Conservation (phyloP, 2,329 filamentous ascomycete genomes). For the Colletotrichum truncatum region DNA sequence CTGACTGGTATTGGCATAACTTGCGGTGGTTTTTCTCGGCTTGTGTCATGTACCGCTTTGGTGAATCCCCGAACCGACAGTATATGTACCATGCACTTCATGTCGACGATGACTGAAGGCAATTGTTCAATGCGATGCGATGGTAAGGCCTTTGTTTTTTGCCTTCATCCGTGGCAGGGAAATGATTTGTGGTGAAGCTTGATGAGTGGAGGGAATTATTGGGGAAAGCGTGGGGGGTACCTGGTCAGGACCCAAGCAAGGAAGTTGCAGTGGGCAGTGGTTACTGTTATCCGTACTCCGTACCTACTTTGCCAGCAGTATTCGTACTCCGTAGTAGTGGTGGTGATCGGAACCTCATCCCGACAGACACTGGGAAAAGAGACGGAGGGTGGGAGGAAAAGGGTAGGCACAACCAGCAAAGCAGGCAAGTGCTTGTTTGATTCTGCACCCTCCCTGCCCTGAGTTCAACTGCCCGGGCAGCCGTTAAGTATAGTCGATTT, state of each 20-base stretch:
- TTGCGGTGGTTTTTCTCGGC: not conserved
- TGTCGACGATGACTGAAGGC: not conserved
- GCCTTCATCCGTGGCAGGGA: constrained; percentile 20
- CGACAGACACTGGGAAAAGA: not conserved
- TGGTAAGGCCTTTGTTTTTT: constrained; percentile 3
- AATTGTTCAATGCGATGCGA: not conserved
- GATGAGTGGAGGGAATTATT: constrained; percentile 17
- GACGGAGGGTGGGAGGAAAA: too few relatives aligned
- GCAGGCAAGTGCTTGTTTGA: too few relatives aligned
- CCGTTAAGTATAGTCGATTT: not conserved
- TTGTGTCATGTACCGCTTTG: not conserved
- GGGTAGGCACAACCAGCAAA: too few relatives aligned
- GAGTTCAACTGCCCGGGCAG: not conserved
- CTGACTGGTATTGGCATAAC: not conserved
- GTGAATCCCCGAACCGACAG: not conserved
- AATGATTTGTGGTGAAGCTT: constrained; percentile 27
- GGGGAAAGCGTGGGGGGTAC: constrained; percentile 25
- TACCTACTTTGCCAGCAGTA: too few relatives aligned
- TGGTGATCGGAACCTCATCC: not conserved
- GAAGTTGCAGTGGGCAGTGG: not conserved
- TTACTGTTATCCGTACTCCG: not conserved
- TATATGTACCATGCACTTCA: not conserved
- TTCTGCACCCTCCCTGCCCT: not conserved
- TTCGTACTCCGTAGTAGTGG: not conserved
- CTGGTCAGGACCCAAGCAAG: constrained; percentile 14